These are phyloP conservation scores for Didymella sp. DNA, from an alignment of 2,329 filamentous ascomycete species.

Conservation along the genomic window DNA sequence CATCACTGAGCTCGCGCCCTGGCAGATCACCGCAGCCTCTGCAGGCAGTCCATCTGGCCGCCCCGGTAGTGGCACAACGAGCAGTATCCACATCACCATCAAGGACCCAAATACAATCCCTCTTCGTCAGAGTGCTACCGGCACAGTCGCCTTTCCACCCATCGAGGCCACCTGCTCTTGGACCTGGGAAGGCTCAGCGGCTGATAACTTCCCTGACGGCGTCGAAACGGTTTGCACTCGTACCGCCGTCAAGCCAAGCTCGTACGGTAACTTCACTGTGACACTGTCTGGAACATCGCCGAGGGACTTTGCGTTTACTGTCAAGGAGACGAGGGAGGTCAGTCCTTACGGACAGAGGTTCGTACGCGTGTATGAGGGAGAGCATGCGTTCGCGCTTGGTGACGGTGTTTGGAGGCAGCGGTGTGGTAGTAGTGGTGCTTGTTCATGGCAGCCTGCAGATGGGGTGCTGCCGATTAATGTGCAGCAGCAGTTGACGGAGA, in stretches of 20 bases:
- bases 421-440: constrained; percentile 6
- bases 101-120: constrained; percentile 6
- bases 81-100: constrained; percentile 1
- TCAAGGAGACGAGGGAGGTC: constrained; percentile 12
- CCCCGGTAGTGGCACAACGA: not conserved
- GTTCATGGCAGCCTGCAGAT: not conserved
- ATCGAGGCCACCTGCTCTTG: constrained; percentile 5
- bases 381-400: not conserved
- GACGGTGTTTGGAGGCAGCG: not conserved
- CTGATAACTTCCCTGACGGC: not conserved
- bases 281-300: constrained; percentile 1
- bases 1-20: not conserved
- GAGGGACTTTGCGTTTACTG: constrained; percentile 1
- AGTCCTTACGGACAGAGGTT: not conserved
- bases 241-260: not conserved
- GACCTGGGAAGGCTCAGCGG: not conserved
- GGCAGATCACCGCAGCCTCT: constrained; percentile 5
- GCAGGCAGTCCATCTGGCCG: not conserved
- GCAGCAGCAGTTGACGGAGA: constrained; percentile 10
- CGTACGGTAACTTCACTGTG: constrained; percentile 11
- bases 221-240: not conserved
- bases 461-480: constrained; percentile 1
- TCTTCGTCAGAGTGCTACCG: not conserved
- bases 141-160: constrained; percentile 1
- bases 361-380: constrained; percentile 7